Percentiles rank a stretch among this genome's conserved stretches.
Evolutionary conservation across 2,329 filamentous ascomycete genomes (phyloP).

Genomic region (Penicillium sp.): DNA sequence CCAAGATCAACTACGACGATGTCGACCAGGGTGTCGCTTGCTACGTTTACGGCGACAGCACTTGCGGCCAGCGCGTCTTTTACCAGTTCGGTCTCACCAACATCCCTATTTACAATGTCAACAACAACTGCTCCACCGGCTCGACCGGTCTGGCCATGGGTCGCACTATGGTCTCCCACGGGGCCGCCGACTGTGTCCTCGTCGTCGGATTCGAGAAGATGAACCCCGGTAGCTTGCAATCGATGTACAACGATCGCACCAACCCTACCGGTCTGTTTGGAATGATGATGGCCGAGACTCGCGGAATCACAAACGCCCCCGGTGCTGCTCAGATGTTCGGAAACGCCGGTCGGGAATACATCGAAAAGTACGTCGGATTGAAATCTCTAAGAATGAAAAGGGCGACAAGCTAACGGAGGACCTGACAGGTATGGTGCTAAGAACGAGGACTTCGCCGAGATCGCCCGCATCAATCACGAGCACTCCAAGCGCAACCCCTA

Average conservation of each 20-base stretch:
- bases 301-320: constrained; percentile 77
- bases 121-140: constrained; percentile 98
- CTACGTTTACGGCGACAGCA: constrained; percentile 96
- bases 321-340: constrained; percentile 92
- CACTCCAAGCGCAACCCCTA: constrained; percentile 93
- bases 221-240: constrained; percentile 83
- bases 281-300: constrained; percentile 78
- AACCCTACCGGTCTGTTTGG: constrained; percentile 72
- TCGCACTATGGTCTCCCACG: constrained; percentile 73
- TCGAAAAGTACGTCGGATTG: constrained; percentile 68
- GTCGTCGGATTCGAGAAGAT: constrained; percentile 98
- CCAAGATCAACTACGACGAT: constrained; percentile 90
- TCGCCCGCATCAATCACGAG: constrained; percentile 86
- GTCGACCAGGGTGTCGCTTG: constrained; percentile 94
- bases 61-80: constrained; percentile 93
- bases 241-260: constrained; percentile 78
- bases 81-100: constrained; percentile 98
- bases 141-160: constrained; percentile 85
- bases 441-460: constrained; percentile 86
- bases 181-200: constrained; percentile 81
- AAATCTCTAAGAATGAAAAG: neutral
- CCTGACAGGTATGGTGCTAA: constrained; percentile 72
- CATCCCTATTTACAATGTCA: constrained; percentile 96
- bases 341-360: constrained; percentile 90
- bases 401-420: neutral